Evolutionary conservation across 169 alveolate genomes (phyloP).

Genomic region (Theileria annulata): DNA sequence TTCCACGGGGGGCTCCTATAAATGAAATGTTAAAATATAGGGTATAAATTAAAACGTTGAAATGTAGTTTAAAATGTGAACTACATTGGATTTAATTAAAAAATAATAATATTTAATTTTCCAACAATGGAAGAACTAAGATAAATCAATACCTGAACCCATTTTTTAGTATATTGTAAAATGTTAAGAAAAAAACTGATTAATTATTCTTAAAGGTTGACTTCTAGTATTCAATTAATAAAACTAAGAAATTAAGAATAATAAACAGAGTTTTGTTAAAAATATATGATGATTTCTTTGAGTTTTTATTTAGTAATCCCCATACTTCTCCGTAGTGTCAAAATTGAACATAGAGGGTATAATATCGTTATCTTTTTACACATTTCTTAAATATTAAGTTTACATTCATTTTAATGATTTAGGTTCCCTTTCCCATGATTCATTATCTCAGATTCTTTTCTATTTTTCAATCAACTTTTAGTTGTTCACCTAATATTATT

Average conservation of each 20-base stretch:
- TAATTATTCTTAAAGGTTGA: neutral
- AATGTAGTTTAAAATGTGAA: neutral
- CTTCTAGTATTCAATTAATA: neutral
- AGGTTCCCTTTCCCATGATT: neutral
- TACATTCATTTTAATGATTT: neutral
- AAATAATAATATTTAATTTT: neutral
- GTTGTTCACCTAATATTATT: neutral
- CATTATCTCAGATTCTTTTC: neutral
- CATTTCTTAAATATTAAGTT: neutral
- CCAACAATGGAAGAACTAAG: neutral
- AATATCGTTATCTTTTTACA: neutral
- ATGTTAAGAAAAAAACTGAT: neutral
- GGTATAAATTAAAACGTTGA: constrained; percentile 13
- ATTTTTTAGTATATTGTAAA: constrained; percentile 4
- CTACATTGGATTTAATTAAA: neutral
- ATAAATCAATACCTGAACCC: constrained; percentile 23
- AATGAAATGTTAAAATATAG: constrained; percentile 9
- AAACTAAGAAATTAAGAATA: neutral
- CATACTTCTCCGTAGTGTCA: neutral
- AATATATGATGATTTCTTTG: neutral
- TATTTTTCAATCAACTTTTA: no score
- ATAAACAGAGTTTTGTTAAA: neutral
- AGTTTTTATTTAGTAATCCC: neutral
- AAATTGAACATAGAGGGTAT: neutral
- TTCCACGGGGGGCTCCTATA: constrained; percentile 96